Evolutionary conservation across 2,329 filamentous ascomycete genomes (phyloP), one percentile per base, ranked within the genome.

Genomic region (Claviceps pazoutovae): DNA sequence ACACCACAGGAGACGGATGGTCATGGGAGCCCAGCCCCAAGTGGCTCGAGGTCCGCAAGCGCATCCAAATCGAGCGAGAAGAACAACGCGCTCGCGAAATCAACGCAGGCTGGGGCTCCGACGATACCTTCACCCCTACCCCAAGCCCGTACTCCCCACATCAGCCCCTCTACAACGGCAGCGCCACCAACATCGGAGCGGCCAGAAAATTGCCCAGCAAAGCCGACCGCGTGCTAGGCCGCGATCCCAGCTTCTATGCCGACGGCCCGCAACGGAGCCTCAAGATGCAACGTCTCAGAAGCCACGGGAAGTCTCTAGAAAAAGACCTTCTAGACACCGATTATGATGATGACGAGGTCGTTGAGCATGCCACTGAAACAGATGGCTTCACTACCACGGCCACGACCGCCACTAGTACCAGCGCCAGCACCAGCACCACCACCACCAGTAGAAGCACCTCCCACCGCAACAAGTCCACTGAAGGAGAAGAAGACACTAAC

Each of bases 1-100:
- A 86, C 62, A 95, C 89, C 2, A 86, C 81, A 0, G 91, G 91
- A 37, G 88, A 98, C 65, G 93, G 93, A 21, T 98, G 91, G 91
- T 76, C 75, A 45, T 98, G 93, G 93, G 89, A 96, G 61, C 79
- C 90, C 1, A 94, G 82, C 61, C 75, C 79, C 1, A 80, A 79
- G 57, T 98, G 93, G 86, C 56, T 86, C 2, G 80, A 83, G 38
- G 85, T 83, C 4, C 74, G 83, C 44, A 82, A 88, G 5, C 71
- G 71, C 19, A 73, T 89, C n/a, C 69, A 71, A 4, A 58, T 61
- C 9, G 79, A 83, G 54, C 70, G 80, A 46, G 72, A 78, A 50
- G 71, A 76, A 48, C 83, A 87, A 62, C 73, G 76, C 48, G 71
- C 74, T 54, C 71, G 83, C 51, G 84, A 88, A 64, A 69, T 76